Percentiles rank a stretch among this genome's conserved stretches.
Conservation (phyloP, 1,284 basidiomycete species). For the Entoloma clypeatum region DNA sequence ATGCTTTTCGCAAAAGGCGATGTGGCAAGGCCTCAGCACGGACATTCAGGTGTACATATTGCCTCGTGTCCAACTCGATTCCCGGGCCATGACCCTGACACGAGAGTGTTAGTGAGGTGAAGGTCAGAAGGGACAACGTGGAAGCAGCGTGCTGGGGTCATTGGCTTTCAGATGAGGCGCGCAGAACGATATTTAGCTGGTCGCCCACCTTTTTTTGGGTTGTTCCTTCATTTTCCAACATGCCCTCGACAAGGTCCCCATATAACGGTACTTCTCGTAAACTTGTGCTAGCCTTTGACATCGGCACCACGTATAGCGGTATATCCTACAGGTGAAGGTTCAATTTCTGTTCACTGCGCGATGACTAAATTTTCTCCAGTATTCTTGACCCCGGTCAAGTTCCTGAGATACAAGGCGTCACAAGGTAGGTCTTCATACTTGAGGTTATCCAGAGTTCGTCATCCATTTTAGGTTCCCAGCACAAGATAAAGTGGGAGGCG, state of each 20-base stretch:
- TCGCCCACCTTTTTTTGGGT: too few species aligned
- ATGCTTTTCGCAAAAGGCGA: too few species aligned
- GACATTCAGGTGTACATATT: too few species aligned
- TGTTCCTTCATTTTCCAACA: conserved; percentile 1
- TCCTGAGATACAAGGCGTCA: conserved; percentile 20
- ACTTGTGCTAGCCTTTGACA: conserved; percentile 20
- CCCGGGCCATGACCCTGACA: too few species aligned
- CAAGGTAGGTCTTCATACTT: conserved; percentile 8
- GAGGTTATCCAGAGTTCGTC: neutral
- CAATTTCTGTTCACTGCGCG: neutral
- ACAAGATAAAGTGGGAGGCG: conserved; percentile 22
- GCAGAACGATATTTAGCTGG: too few species aligned
- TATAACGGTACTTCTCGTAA: conserved; percentile 16
- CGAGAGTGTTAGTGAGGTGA: too few species aligned
- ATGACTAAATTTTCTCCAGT: conserved; percentile 6
- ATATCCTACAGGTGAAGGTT: conserved; percentile 18
- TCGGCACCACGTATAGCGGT: conserved; percentile 22
- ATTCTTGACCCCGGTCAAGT: conserved; percentile 21
- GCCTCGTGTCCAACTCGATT: too few species aligned
- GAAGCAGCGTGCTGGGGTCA: too few species aligned
- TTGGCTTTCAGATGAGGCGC: too few species aligned
- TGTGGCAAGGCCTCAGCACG: too few species aligned
- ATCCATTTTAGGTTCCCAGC: conserved; percentile 19
- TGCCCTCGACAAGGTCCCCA: conserved; percentile 5
- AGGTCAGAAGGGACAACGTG: too few species aligned